Base-by-base conservation (phyloP, 2,329 filamentous ascomycete species). In the Hymenoscyphus fructigenus region DNA sequence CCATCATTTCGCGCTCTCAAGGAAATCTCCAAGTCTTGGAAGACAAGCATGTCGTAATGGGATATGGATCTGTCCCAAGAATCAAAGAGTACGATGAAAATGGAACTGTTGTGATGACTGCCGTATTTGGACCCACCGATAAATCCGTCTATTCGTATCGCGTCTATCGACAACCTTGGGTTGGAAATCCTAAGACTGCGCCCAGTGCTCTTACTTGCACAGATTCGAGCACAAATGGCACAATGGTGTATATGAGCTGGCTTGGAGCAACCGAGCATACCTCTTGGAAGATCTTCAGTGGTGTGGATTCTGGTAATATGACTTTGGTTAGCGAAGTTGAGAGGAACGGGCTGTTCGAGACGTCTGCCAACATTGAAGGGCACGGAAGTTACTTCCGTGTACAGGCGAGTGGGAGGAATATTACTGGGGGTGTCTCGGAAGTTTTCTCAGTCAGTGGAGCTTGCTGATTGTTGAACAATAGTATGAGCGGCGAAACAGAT, bases 201-300 rank as follows among this genome's bases (percentile, higher is more conserved):
- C 58, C 62, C 12, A 64, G 64, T 12, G 32, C 72, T 15, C 68
- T 66, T 57, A 62, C 65, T 3, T 34, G 32, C 9, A 34, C 2
- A 34, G 32, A 34, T 12, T 34, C 32, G 32, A 34, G 7, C 32
- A 34, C 10, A 34, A 59, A 73, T 58, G 65, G 66, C 56, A 69
- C 71, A 3, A 66, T 62, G 9, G 60, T 71, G 2, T 77, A 75
- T 55, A 67, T 75, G 28, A 75, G 72, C 60, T 76, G 75, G 75
- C 76, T 76, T 59, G 75, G 75, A 28, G 75, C 75, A 12, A 76
- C 75, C 10, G 73, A 76, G 47, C 71, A 76, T 29, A 66, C 60
- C n/a, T 56, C 57, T 4, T 72, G 68, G 67, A 60, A 60, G 32
- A 59, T 72, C 23, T 63, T 68, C 44, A 66, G 23, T 26, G 65